Conservation (phyloP, 129 eudicot species). For the Logfia minima region DNA sequence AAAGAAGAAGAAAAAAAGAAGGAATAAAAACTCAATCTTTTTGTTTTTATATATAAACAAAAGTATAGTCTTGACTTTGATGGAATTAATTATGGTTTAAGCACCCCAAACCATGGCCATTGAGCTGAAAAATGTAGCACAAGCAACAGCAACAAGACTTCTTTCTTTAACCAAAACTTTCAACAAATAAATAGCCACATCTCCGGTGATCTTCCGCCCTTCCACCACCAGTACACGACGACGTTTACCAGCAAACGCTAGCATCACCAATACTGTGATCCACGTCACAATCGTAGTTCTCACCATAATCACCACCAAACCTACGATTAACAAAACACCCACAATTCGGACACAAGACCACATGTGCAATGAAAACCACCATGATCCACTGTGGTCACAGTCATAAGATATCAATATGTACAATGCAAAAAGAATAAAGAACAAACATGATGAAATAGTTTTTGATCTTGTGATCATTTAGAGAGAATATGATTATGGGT, state of each 20-base stretch:
- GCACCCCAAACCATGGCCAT: slow-evolving; percentile 56
- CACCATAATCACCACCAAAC: slow-evolving; percentile 42
- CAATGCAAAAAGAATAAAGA: slow-evolving; percentile 18
- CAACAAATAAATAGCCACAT: slow-evolving; percentile 57
- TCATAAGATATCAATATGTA: slow-evolving; percentile 24
- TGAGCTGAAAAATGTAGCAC: slow-evolving; percentile 59
- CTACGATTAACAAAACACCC: slow-evolving; percentile 24
- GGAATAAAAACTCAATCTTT: background rate
- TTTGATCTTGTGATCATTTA: slow-evolving; percentile 24
- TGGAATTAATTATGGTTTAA: slow-evolving; percentile 24
- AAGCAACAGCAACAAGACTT: slow-evolving; percentile 52
- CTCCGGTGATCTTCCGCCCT: slow-evolving; percentile 69
- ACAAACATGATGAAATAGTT: slow-evolving; percentile 7
- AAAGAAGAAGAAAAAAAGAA: background rate
- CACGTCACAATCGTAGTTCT: slow-evolving; percentile 67
- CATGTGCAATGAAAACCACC: slow-evolving; percentile 24
- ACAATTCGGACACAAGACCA: slow-evolving; percentile 10
- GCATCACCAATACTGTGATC: slow-evolving; percentile 69
- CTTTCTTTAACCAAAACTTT: slow-evolving; percentile 51
- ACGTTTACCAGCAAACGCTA: slow-evolving; percentile 69
- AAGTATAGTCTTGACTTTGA: background rate
- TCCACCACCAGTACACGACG: slow-evolving; percentile 62
- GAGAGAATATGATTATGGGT: background rate
- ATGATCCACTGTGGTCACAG: slow-evolving; percentile 1
- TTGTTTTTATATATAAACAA: background rate